Conservation (phyloP, 2,329 filamentous ascomycete genomes). For the Talaromyces islandicus region DNA sequence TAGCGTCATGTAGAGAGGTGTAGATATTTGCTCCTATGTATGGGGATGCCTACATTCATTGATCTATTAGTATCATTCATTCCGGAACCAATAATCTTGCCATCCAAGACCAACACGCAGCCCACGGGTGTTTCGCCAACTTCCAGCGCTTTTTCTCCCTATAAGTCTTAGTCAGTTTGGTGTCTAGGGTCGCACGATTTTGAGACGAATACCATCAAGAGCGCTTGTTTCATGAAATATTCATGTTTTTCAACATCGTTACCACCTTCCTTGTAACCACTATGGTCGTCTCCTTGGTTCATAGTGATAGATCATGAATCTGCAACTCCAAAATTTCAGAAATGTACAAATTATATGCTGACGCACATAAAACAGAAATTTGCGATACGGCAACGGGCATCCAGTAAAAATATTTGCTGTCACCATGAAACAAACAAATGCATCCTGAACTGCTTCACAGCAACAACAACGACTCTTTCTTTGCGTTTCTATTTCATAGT, state of each 20-base stretch:
- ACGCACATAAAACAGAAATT: background rate
- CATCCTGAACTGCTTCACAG: background rate
- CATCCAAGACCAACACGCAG: conserved; percentile 81
- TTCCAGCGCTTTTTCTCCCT: conserved; percentile 79
- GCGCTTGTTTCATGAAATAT: conserved; percentile 75
- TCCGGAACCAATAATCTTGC: conserved; percentile 73
- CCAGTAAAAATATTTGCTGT: background rate
- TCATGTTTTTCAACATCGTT: conserved; percentile 37
- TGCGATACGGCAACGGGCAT: background rate
- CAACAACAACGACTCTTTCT: background rate
- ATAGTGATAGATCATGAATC: background rate
- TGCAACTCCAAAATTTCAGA: background rate
- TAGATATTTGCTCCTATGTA: background rate
- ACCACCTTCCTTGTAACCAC: background rate
- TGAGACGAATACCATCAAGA: conserved; percentile 63
- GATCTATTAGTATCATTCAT: conserved; percentile 97
- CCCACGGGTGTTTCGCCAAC: conserved; percentile 94
- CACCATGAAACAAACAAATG: background rate
- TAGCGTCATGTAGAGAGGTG: background rate
- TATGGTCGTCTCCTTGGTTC: background rate
- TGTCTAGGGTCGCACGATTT: background rate
- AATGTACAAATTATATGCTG: background rate
- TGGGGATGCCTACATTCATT: conserved; percentile 50
- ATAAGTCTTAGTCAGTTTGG: conserved; percentile 4
- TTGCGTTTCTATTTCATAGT: background rate